phyloP scores from a whole-genome alignment of 2,329 filamentous ascomycete genomes.

The Trichoderma sp. region DNA sequence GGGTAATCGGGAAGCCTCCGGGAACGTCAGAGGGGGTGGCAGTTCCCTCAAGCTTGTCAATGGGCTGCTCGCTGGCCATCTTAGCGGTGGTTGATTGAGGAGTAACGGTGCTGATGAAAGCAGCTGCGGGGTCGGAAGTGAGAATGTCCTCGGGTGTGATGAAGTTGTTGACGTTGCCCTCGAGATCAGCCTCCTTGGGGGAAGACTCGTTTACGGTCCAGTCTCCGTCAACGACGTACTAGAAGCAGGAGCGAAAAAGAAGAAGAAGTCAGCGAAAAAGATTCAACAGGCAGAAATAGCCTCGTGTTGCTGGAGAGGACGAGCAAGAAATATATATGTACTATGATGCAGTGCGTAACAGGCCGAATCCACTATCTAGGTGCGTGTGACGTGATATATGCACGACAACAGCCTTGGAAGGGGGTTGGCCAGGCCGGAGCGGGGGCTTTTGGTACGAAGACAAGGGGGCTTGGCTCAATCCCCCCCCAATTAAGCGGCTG shows the following conservation, averaged over 20 bases:
- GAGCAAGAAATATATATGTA: slow-evolving; percentile 19
- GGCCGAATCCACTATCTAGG: slow-evolving; percentile 24
- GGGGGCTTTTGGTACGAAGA: slow-evolving; percentile 25
- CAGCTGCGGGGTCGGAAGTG: slow-evolving; percentile 50
- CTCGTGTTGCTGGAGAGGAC: slow-evolving; percentile 8
- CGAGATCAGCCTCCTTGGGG: slow-evolving; percentile 79
- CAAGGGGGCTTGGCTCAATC: slow-evolving; percentile 16
- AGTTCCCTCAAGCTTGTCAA: slow-evolving; percentile 30
- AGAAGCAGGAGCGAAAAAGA: slow-evolving; percentile 32
- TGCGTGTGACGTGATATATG: slow-evolving; percentile 30
- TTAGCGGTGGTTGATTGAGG: slow-evolving; percentile 73
- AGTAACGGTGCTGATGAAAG: slow-evolving; percentile 67
- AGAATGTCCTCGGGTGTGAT: slow-evolving; percentile 73
- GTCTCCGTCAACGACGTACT: slow-evolving; percentile 94
- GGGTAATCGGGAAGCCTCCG: slow-evolving; percentile 67
- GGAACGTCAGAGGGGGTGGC: slow-evolving; percentile 46
- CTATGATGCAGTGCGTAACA: slow-evolving; percentile 27
- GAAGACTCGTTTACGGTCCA: slow-evolving; percentile 85
- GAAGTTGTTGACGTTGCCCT: slow-evolving; percentile 92
- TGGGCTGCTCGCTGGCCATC: slow-evolving; percentile 57
- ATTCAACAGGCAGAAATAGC: neutral
- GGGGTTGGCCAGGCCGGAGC: slow-evolving; percentile 28
- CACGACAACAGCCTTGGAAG: slow-evolving; percentile 25
- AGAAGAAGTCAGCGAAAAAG: slow-evolving; percentile 28
- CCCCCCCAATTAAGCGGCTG: slow-evolving; percentile 22